phyloP scores from a whole-genome alignment of 495 filamentous ascomycete genomes.

The Penicillium subrubescens region DNA sequence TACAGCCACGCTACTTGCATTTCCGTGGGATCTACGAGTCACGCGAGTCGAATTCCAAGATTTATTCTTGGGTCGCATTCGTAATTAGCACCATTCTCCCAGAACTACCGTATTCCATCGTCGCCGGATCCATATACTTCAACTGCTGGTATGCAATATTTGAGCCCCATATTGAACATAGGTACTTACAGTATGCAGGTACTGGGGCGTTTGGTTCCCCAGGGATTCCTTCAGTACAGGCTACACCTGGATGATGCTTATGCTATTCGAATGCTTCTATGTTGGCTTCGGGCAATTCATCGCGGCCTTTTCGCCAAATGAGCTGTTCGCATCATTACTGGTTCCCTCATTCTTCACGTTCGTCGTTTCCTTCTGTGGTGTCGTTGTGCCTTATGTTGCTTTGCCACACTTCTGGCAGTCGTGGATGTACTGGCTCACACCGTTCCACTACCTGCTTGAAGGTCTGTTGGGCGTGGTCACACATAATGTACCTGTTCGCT shows the following conservation, averaged over 20 bases:
- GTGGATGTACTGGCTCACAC: conserved; percentile 72
- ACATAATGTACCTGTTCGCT: conserved; percentile 58
- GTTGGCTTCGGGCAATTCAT: conserved; percentile 76
- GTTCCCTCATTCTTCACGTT: conserved; percentile 68
- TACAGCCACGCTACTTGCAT: conserved; percentile 52
- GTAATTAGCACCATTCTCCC: conserved; percentile 50
- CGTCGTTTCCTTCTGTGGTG: conserved; percentile 64
- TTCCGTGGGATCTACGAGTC: conserved; percentile 50
- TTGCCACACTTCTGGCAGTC: conserved; percentile 62
- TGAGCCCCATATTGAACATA: background rate
- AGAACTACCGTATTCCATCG: conserved; percentile 54
- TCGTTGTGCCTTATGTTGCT: conserved; percentile 57
- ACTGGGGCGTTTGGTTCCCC: conserved; percentile 56
- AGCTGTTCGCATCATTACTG: conserved; percentile 68
- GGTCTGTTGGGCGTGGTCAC: conserved; percentile 55
- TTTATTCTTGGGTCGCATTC: conserved; percentile 56
- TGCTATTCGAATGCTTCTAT: conserved; percentile 74
- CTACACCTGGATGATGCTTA: conserved; percentile 59
- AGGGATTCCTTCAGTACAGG: conserved; percentile 56
- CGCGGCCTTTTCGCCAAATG: conserved; percentile 71
- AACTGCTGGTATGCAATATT: conserved; percentile 56
- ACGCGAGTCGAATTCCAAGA: conserved; percentile 53
- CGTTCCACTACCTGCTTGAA: conserved; percentile 65
- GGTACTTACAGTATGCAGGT: conserved; percentile 28
- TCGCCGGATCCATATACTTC: conserved; percentile 55